A percentile compares a stretch with the other conserved stretches of the same genome.
Conservation (phyloP, 352 stramenopile species). For the Globisporangium paddicum region DNA sequence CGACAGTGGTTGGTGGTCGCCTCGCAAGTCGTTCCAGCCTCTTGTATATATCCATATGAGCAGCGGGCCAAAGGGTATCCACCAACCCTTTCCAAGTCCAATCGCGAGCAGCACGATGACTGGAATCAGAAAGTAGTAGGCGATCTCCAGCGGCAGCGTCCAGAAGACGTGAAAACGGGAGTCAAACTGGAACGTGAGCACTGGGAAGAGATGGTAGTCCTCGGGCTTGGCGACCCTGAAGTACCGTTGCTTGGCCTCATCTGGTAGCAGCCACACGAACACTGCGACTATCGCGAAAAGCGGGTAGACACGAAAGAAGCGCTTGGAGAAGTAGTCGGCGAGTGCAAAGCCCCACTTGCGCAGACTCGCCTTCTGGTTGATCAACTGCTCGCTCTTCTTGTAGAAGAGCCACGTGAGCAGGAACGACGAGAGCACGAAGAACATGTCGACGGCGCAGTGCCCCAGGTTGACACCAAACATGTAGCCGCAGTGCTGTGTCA, state of each 20-base stretch:
- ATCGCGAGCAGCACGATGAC: constrained; percentile 15
- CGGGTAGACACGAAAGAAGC: constrained; percentile 50
- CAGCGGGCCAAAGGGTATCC: constrained; percentile 9
- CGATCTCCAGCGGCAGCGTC: constrained; percentile 45
- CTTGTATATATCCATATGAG: constrained; percentile 10
- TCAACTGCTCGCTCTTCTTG: constrained; percentile 15
- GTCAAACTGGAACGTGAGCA: constrained; percentile 21
- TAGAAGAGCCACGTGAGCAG: constrained; percentile 20
- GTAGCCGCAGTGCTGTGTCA: constrained; percentile 17
- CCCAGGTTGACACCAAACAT: constrained; percentile 10
- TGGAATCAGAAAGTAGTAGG: constrained; percentile 33
- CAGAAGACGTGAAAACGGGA: constrained; percentile 50
- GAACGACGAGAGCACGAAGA: constrained; percentile 24
- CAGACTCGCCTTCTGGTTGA: constrained; percentile 9
- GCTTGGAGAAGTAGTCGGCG: constrained; percentile 42
- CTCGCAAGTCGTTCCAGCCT: constrained; percentile 15
- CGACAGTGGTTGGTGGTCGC: constrained; percentile 19
- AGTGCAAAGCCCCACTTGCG: constrained; percentile 8
- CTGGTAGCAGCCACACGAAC: constrained; percentile 24
- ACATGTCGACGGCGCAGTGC: constrained; percentile 11
- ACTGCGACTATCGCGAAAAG: constrained; percentile 31
- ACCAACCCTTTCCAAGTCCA: constrained; percentile 10
- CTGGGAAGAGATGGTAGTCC: constrained; percentile 24
- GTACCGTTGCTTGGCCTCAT: constrained; percentile 21
- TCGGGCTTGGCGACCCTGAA: constrained; percentile 17